A percentile compares a stretch with the other conserved stretches of the same genome.
Conservation (phyloP, 2,329 filamentous ascomycete species). For the Fusarium siculi region DNA sequence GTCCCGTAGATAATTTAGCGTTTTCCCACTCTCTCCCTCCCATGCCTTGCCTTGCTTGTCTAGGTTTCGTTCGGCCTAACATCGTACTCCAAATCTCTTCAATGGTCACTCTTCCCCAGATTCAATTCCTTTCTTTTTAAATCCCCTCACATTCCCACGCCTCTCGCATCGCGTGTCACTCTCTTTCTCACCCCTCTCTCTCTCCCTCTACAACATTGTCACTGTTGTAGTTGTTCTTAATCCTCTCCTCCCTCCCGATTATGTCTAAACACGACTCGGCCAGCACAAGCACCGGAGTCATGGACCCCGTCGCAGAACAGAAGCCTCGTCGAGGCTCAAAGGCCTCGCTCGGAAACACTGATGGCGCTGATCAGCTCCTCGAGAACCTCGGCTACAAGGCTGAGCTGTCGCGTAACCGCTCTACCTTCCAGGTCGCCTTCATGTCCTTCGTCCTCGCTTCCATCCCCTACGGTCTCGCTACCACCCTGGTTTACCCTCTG, state of each 20-base stretch:
- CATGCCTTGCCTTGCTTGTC: background rate
- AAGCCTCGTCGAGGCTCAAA: slow-evolving; percentile 44
- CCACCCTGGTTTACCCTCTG: background rate
- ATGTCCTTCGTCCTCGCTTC: slow-evolving; percentile 23
- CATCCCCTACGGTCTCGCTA: slow-evolving; percentile 13
- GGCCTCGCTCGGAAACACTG: slow-evolving; percentile 39
- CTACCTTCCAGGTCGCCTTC: slow-evolving; percentile 19
- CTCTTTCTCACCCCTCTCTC: background rate
- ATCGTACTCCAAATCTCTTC: slow-evolving; percentile 29
- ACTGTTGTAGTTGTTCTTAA: background rate
- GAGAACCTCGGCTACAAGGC: slow-evolving; percentile 14
- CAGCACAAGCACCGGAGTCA: slow-evolving; percentile 29
- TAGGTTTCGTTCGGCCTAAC: background rate
- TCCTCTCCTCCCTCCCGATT: background rate
- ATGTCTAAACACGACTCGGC: slow-evolving; percentile 40
- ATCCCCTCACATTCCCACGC: background rate
- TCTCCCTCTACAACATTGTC: background rate
- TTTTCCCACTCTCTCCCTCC: background rate
- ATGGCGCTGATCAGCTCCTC: slow-evolving; percentile 53
- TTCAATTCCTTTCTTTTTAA: slow-evolving; percentile 29
- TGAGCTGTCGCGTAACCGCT: slow-evolving; percentile 8
- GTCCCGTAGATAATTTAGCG: slow-evolving; percentile 12
- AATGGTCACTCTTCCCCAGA: slow-evolving; percentile 20
- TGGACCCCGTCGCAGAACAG: slow-evolving; percentile 38
- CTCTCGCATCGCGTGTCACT: background rate